phyloP scores from a whole-genome alignment of 2,329 filamentous ascomycete genomes.

The Cladosporium phlei region DNA sequence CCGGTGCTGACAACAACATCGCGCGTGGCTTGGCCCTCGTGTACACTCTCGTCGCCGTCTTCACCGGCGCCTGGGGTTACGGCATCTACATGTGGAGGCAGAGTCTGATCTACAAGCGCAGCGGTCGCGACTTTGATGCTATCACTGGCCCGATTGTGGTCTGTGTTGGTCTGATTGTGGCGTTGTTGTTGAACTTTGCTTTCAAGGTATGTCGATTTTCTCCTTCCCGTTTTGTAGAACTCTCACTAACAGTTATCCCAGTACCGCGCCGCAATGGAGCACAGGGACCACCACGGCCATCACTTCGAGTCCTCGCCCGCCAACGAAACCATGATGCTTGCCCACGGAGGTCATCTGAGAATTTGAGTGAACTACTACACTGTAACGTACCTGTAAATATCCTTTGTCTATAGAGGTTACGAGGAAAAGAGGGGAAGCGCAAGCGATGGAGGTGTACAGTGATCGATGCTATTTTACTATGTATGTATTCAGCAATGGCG shows the following conservation, averaged over 20 bases:
- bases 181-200: conserved; percentile 79
- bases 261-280: conserved; percentile 11
- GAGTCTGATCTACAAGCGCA: conserved; percentile 75
- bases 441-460: background rate
- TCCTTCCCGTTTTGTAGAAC: background rate
- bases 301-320: background rate
- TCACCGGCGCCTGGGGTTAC: conserved; percentile 84
- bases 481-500: conserved; percentile 3
- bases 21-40: conserved; percentile 74
- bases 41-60: conserved; percentile 76
- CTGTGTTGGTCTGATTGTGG: conserved; percentile 70
- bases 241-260: background rate
- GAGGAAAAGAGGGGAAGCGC: background rate
- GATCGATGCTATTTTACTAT: too few species aligned
- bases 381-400: background rate
- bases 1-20: conserved; percentile 66
- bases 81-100: conserved; percentile 71
- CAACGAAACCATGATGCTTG: conserved; percentile 2
- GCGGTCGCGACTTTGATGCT: conserved; percentile 90
- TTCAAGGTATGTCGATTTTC: conserved; percentile 60
- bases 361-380: background rate
- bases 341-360: conserved; percentile 4
- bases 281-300: background rate
- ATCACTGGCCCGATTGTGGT: conserved; percentile 78
- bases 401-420: background rate